phyloP scores from a whole-genome alignment of 2,329 filamentous ascomycete genomes.

The Chrysosporium queenslandicum region DNA sequence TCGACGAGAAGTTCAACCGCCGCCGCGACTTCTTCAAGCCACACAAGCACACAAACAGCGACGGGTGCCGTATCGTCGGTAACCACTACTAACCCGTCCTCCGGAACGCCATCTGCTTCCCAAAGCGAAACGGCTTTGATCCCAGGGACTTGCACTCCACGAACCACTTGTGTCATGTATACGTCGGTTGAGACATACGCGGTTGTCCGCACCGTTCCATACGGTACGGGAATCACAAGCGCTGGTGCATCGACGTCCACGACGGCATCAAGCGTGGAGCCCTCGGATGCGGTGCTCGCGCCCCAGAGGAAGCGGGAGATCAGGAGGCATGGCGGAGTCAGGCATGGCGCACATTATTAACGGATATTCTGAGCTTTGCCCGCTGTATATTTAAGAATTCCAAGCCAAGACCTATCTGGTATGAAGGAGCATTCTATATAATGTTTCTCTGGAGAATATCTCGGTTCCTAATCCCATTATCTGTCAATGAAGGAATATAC shows the following conservation, averaged over 20 bases:
- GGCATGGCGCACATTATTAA: not conserved
- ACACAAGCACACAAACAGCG: not conserved
- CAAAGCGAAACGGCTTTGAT: not conserved
- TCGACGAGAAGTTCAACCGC: not conserved
- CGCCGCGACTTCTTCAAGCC: not conserved
- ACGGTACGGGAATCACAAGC: not conserved
- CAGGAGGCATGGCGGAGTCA: not conserved
- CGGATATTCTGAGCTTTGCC: too few relatives aligned
- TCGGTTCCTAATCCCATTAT: too few relatives aligned
- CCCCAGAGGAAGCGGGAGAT: not conserved
- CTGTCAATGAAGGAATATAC: too few relatives aligned
- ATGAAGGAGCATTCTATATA: too few relatives aligned
- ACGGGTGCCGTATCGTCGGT: too few relatives aligned
- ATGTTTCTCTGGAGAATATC: too few relatives aligned
- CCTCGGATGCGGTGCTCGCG: not conserved
- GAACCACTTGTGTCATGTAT: not conserved
- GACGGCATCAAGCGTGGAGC: not conserved
- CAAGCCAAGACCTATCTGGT: too few relatives aligned
- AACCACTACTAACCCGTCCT: slow-evolving; percentile 27
- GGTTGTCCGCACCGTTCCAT: not conserved
- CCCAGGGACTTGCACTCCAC: not conserved
- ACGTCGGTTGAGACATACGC: not conserved
- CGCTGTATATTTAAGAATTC: too few relatives aligned
- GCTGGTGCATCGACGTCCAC: not conserved
- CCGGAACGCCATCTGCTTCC: slow-evolving; percentile 20